Percentiles rank a stretch among this genome's conserved stretches.
Conservation (phyloP, 768 basidiomycete genomes). For the Asterophora parasitica region DNA sequence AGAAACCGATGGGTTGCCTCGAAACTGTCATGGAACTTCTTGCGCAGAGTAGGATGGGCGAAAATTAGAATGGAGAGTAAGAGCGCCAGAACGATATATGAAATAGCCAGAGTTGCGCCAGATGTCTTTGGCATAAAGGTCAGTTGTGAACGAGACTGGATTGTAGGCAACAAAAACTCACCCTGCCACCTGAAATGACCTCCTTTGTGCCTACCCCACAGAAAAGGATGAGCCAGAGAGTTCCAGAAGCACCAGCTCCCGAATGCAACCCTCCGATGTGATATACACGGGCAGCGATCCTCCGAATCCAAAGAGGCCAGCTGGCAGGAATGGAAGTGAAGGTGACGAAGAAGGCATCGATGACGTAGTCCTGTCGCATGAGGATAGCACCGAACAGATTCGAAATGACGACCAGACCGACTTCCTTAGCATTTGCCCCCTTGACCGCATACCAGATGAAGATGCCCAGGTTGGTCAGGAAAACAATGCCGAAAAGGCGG, state of each 20-base stretch:
- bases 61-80: slow-evolving; percentile 34
- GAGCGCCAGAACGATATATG: slow-evolving; percentile 14
- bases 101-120: slow-evolving; percentile 11
- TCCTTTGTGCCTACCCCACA: slow-evolving; percentile 48
- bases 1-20: slow-evolving; percentile 42
- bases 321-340: slow-evolving; percentile 47
- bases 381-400: slow-evolving; percentile 46
- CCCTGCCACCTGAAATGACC: slow-evolving; percentile 31
- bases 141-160: neutral
- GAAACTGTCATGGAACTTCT: slow-evolving; percentile 36
- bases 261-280: slow-evolving; percentile 59
- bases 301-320: slow-evolving; percentile 52
- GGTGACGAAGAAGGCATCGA: slow-evolving; percentile 52
- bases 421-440: slow-evolving; percentile 29
- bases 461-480: slow-evolving; percentile 48
- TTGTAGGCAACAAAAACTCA: slow-evolving; percentile 19
- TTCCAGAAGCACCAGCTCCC: slow-evolving; percentile 50
- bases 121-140: neutral
- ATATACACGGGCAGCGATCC: slow-evolving; percentile 51
- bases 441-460: slow-evolving; percentile 38
- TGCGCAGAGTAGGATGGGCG: slow-evolving; percentile 36
- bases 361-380: slow-evolving; percentile 47
- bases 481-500: slow-evolving; percentile 54
- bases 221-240: slow-evolving; percentile 49
- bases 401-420: slow-evolving; percentile 37